These are phyloP conservation scores for Brachypodium distachyon DNA, from an alignment of 202 grass and related monocot species.

Conservation along the genomic window DNA sequence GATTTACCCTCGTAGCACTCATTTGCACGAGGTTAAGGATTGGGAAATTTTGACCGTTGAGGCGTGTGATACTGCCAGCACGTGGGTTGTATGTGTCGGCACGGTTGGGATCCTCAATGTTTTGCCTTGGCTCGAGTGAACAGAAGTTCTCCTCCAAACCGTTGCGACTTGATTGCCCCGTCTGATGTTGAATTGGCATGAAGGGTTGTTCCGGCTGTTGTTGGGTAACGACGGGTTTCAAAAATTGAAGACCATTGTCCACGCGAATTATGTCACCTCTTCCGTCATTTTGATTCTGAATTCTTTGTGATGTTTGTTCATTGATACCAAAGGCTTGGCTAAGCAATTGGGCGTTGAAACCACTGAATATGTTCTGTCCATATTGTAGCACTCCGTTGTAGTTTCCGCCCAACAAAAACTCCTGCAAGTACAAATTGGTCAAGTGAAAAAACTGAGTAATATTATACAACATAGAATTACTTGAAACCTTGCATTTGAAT, in stretches of 20 bases:
- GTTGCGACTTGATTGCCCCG: neutral
- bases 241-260: constrained; percentile 5
- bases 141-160: constrained; percentile 29
- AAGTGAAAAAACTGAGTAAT: too few relatives aligned
- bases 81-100: constrained; percentile 31
- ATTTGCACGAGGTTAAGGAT: constrained; percentile 34
- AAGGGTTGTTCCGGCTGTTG: neutral
- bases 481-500: too few relatives aligned
- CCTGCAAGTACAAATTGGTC: too few relatives aligned
- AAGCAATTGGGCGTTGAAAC: constrained; percentile 11
- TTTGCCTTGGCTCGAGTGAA: constrained; percentile 8
- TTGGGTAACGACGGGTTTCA: neutral
- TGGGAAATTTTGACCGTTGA: constrained; percentile 32
- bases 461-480: too few relatives aligned
- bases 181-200: neutral
- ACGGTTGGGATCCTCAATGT: neutral
- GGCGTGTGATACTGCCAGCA: constrained; percentile 17
- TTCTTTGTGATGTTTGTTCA: too few relatives aligned
- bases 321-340: too few relatives aligned
- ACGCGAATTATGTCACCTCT: constrained; percentile 34
- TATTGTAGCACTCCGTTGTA: too few relatives aligned
- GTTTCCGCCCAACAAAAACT: too few relatives aligned
- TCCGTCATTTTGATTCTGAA: constrained; percentile 23
- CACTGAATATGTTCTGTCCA: constrained; percentile 25
- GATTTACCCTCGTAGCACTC: constrained; percentile 23